Conservation (phyloP, 2,329 filamentous ascomycete genomes). For the Triangularia verruculosa region DNA sequence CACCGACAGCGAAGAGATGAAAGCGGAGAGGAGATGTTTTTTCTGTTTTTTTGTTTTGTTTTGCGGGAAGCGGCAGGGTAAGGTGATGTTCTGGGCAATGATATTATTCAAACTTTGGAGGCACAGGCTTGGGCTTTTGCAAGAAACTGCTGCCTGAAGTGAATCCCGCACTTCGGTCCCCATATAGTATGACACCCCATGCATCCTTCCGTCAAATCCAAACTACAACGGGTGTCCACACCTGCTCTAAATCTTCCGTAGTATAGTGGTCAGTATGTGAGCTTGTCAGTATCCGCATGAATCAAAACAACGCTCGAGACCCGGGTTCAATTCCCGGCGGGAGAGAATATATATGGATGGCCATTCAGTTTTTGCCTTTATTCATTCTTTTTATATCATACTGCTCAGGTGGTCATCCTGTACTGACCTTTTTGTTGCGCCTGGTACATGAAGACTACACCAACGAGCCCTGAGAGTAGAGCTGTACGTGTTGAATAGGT, state of each 20-base stretch:
- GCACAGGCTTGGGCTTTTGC: no score
- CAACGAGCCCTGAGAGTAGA: no score
- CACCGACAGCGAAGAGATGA: no score
- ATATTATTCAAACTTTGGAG: no score
- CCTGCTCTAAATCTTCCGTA: neutral
- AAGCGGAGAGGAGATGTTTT: neutral
- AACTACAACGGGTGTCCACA: neutral
- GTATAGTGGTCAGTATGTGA: constrained; percentile 5
- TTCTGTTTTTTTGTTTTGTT: no score
- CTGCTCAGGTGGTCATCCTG: no score
- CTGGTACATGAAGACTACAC: no score
- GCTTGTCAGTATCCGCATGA: neutral
- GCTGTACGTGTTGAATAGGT: no score
- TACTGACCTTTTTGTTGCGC: no score
- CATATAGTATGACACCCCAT: neutral
- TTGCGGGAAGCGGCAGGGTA: no score
- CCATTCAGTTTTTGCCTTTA: neutral
- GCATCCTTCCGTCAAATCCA: neutral
- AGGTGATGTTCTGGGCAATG: no score
- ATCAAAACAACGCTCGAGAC: constrained; percentile 2
- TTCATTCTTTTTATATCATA: neutral
- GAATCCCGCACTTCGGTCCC: neutral
- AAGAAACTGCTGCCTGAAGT: no score
- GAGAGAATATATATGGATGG: neutral
- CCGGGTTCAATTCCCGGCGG: constrained; percentile 3